A percentile compares a stretch with the other conserved stretches of the same genome.
These are phyloP conservation scores for Nyssa sinensis DNA, from an alignment of 148 eudicot species.

Conservation along the genomic window DNA sequence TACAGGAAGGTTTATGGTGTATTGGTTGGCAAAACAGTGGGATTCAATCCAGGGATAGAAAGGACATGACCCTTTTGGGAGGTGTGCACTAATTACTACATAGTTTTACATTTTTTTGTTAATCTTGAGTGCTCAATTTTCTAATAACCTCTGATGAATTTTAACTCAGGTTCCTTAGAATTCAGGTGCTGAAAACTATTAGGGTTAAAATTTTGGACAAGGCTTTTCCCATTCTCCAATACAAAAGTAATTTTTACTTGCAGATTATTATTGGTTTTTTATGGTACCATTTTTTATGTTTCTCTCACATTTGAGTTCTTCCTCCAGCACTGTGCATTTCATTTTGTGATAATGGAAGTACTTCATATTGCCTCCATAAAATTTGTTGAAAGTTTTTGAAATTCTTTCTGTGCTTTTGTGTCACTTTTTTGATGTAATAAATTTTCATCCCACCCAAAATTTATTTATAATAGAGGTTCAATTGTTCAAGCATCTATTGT, in stretches of 20 bases:
- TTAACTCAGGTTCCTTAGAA: neutral
- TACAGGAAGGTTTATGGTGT: constrained; percentile 86
- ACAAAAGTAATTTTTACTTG: neutral
- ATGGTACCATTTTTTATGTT: neutral
- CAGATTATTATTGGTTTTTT: neutral
- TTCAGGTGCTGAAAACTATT: neutral
- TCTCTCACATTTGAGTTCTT: neutral
- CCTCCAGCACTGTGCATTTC: neutral
- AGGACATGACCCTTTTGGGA: constrained; percentile 75
- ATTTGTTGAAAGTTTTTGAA: neutral
- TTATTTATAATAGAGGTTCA: no score
- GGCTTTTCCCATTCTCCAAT: neutral
- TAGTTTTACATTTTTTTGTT: no score
- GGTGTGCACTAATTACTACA: constrained; percentile 36
- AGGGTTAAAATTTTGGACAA: neutral
- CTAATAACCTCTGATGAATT: neutral
- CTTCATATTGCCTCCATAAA: neutral
- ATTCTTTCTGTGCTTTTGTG: neutral
- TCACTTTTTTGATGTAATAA: neutral
- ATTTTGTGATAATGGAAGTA: neutral
- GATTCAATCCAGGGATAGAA: constrained; percentile 52
- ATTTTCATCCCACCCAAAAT: neutral
- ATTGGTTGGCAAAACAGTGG: constrained; percentile 95
- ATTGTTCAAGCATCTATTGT: no score
- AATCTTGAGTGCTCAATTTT: neutral